Evolutionary conservation across 371 early-diverging fungal genomes (phyloP).

Genomic region (Mucor saturninus): DNA sequence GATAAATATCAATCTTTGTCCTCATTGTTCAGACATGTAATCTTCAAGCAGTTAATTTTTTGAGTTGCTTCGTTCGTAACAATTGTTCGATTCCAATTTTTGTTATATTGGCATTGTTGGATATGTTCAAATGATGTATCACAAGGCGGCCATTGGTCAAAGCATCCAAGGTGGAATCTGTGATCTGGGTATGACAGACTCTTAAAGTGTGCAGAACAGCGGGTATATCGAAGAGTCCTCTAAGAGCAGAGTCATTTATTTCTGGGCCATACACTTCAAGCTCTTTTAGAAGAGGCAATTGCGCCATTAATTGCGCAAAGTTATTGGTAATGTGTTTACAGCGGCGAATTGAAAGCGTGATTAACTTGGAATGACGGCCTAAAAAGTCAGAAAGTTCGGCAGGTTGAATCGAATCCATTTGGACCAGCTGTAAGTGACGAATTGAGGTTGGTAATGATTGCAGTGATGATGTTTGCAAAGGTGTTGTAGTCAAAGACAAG

Average conservation of each 20-base stretch:
- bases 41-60: not conserved
- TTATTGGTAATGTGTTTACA: conserved; percentile 15
- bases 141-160: conserved; percentile 13
- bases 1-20: too few relatives aligned
- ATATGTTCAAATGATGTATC: conserved; percentile 23
- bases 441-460: conserved; percentile 14
- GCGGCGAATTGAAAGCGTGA: conserved; percentile 13
- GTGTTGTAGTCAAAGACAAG: conserved; percentile 16
- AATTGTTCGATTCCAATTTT: conserved; percentile 3
- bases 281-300: conserved; percentile 7
- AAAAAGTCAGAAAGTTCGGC: conserved; percentile 10
- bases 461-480: conserved; percentile 19
- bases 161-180: conserved; percentile 14
- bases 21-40: too few relatives aligned
- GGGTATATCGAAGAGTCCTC: conserved; percentile 15
- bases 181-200: conserved; percentile 25
- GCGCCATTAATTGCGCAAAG: conserved; percentile 11
- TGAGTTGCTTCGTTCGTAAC: conserved; percentile 7
- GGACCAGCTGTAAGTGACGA: conserved; percentile 13
- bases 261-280: conserved; percentile 24
- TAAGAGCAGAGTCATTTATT: conserved; percentile 11
- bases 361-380: conserved; percentile 3
- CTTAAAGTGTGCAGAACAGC: conserved; percentile 11
- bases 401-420: conserved; percentile 22
- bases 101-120: conserved; percentile 17